Evolutionary conservation across 2,329 filamentous ascomycete genomes (phyloP).

Genomic region (Microsporum audouinii): DNA sequence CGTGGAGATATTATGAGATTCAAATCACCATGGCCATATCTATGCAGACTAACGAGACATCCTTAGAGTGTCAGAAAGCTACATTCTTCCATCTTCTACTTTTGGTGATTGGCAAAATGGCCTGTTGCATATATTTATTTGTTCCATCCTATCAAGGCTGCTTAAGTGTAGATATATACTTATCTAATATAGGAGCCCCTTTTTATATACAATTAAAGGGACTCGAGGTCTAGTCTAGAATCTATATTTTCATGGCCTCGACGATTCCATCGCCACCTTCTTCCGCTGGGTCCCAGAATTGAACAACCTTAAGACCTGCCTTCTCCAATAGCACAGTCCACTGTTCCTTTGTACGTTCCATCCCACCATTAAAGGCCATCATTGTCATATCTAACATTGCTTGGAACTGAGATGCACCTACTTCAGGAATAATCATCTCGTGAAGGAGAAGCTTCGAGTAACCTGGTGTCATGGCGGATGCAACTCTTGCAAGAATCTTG

Average conservation of each 20-base stretch:
- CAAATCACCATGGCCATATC: too few species aligned
- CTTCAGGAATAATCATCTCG: slow-evolving; percentile 31
- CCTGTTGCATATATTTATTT: too few species aligned
- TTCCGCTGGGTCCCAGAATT: slow-evolving; percentile 17
- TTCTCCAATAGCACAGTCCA: slow-evolving; percentile 24
- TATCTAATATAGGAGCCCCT: too few species aligned
- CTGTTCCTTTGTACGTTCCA: slow-evolving; percentile 29
- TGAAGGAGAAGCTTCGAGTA: slow-evolving; percentile 33
- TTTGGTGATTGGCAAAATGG: too few species aligned
- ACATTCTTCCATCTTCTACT: too few species aligned
- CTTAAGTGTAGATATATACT: too few species aligned
- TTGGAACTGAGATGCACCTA: slow-evolving; percentile 18
- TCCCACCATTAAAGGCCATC: slow-evolving; percentile 25
- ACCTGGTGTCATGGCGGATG: slow-evolving; percentile 19
- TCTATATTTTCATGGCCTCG: slow-evolving; percentile 4
- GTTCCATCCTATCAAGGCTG: too few species aligned
- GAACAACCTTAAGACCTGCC: slow-evolving; percentile 25
- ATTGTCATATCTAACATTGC: slow-evolving; percentile 30
- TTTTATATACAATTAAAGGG: not conserved
- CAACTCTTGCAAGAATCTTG: slow-evolving; percentile 23
- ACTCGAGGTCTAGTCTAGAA: not conserved
- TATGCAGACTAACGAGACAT: too few species aligned
- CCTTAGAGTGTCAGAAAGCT: too few species aligned
- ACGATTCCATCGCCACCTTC: slow-evolving; percentile 10
- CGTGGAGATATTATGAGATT: too few species aligned